Base-by-base conservation (phyloP, 2,329 filamentous ascomycete species). In the Bipolaris zeicola region DNA sequence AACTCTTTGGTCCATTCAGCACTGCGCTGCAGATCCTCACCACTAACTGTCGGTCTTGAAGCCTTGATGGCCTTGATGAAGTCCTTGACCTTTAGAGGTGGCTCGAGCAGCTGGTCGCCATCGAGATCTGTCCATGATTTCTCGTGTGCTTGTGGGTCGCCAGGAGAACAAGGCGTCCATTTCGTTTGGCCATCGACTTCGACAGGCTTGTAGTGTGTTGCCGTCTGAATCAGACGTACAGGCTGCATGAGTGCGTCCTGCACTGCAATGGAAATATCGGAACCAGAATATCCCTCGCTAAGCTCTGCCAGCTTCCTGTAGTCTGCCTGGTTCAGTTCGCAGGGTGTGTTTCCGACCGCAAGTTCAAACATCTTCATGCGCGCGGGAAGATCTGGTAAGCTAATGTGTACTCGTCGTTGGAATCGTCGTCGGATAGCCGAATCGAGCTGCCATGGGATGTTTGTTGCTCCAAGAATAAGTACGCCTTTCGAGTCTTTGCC, bases 381-480 rank as follows among this genome's bases (percentile, higher is more conserved):
- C 22, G 94, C 95, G 14, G 91, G 89, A 39, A 88, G 70, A 74
- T 99, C 95, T 6, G 95, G 95, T 42, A 99, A 80, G 63, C 90
- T 92, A 76, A 99, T 99, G 77, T 99, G 95, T 26, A 99, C 93
- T 79, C 95, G 85, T 67, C 95, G 85, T 77, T 99, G 96, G 82
- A 99, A 99, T 72, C 95, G 91, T 77, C 95, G 87, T 66, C 95
- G 89, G 69, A 99, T 99, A 67, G 95, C 95, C 10, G 92, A 90
- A 76, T 99, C 95, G 46, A 99, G 84, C 81, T 99, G 94, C 95
- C 95, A 99, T 16, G 95, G 95, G 61, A 99, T 98, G 75, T 99
- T 99, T 54, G 95, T 99, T 51, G 95, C 95, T 58, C 95, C 95
- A 3, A 99, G 85, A 38, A 99, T 96, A 22, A 99, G 82, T 7